A percentile compares a stretch with the other conserved stretches of the same genome.
Conservation (phyloP, 495 filamentous ascomycete species). For the Hyaloscypha finlandica region DNA sequence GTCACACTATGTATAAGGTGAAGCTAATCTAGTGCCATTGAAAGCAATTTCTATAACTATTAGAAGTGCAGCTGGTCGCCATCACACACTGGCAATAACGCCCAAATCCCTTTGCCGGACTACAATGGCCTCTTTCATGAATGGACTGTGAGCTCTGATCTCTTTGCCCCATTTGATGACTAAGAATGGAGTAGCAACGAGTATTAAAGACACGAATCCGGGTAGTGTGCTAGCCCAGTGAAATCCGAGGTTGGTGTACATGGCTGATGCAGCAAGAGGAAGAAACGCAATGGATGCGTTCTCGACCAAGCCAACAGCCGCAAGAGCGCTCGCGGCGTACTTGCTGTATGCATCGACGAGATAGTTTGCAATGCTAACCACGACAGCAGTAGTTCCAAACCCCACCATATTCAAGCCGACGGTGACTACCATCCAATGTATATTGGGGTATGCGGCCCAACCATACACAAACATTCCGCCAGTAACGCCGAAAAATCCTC, state of each 20-base stretch:
- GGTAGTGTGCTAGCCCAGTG: slow-evolving; percentile 48
- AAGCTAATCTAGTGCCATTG: too few species aligned
- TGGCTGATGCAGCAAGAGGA: slow-evolving; percentile 43
- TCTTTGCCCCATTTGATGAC: slow-evolving; percentile 37
- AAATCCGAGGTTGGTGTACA: slow-evolving; percentile 46
- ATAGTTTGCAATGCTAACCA: slow-evolving; percentile 70
- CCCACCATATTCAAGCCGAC: slow-evolving; percentile 54
- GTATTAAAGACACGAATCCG: slow-evolving; percentile 39
- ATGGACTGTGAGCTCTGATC: slow-evolving; percentile 27
- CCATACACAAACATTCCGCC: slow-evolving; percentile 62
- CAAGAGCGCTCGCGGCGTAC: slow-evolving; percentile 41
- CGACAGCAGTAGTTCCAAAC: slow-evolving; percentile 54
- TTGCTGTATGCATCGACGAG: slow-evolving; percentile 42
- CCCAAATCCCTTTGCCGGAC: too few species aligned
- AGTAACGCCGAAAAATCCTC: slow-evolving; percentile 46
- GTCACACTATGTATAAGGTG: too few species aligned
- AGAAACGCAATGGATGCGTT: slow-evolving; percentile 34
- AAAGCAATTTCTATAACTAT: too few species aligned
- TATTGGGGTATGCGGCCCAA: slow-evolving; percentile 53
- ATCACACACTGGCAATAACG: too few species aligned
- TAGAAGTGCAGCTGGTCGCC: too few species aligned
- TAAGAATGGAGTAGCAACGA: slow-evolving; percentile 41
- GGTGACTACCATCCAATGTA: slow-evolving; percentile 56
- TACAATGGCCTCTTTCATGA: slow-evolving; percentile 16
- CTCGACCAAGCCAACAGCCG: slow-evolving; percentile 39